Percentiles rank a stretch among this genome's conserved stretches.
phyloP scores from a whole-genome alignment of 139 green algal species.

The Asterochloris erici region DNA sequence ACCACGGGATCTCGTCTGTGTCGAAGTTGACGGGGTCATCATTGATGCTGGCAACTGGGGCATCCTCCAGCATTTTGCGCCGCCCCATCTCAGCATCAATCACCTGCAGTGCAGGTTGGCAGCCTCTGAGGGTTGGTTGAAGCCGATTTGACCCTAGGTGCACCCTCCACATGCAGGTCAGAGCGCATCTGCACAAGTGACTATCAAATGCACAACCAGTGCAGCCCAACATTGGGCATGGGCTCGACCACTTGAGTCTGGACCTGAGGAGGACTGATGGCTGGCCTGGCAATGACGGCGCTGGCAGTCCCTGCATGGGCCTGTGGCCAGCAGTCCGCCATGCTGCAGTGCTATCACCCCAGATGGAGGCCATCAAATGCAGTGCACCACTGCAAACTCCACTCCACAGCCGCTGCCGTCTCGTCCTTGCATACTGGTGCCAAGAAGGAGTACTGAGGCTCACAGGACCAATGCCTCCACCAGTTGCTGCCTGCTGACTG shows the following conservation, averaged over 20 bases:
- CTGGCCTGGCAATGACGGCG: too few relatives aligned
- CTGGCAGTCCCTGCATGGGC: too few relatives aligned
- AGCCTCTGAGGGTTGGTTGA: neutral
- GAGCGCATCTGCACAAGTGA: neutral
- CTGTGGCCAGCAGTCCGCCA: too few relatives aligned
- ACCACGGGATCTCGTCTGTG: constrained; percentile 91
- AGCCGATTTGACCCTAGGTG: neutral
- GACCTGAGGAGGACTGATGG: too few relatives aligned
- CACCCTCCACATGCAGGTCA: neutral
- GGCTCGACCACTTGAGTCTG: neutral
- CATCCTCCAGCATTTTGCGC: constrained; percentile 80
- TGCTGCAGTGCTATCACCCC: too few relatives aligned
- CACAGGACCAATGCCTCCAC: too few relatives aligned
- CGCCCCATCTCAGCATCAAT: constrained; percentile 91
- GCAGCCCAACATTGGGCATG: neutral
- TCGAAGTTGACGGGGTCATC: constrained; percentile 91
- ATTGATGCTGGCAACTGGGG: constrained; percentile 73
- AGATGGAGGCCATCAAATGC: too few relatives aligned
- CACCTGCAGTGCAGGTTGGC: constrained; percentile 43
- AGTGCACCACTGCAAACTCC: too few relatives aligned
- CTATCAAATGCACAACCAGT: neutral
- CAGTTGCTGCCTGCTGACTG: too few relatives aligned
- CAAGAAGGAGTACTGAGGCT: too few relatives aligned
- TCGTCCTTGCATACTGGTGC: too few relatives aligned
- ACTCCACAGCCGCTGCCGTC: too few relatives aligned